Percentiles rank a stretch among this genome's conserved stretches.
Conservation (phyloP, 2,329 filamentous ascomycete species). For the Tolypocladium album region DNA sequence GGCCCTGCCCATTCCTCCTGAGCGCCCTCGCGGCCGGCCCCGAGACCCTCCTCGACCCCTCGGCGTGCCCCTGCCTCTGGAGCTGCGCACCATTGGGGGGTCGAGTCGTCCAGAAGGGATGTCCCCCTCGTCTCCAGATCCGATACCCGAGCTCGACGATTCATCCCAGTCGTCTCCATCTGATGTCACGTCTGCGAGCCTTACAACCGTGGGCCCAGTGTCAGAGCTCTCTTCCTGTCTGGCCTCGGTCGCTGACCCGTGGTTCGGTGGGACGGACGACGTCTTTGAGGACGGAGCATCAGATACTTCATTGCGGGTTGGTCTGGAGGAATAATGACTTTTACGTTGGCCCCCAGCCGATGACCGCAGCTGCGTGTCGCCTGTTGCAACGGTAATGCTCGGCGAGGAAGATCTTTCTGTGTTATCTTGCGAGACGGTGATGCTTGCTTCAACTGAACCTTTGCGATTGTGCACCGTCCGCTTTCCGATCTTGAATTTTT, state of each 20-base stretch:
- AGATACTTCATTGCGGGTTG: not conserved
- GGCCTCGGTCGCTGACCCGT: not conserved
- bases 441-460: not conserved
- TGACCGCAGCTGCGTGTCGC: not conserved
- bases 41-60: constrained; percentile 9
- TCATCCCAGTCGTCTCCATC: not conserved
- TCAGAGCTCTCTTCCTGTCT: not conserved
- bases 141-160: not conserved
- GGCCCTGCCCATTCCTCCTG: not conserved
- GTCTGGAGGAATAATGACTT: not conserved
- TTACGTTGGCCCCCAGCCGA: not conserved
- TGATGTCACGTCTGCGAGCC: constrained; percentile 5
- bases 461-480: constrained; percentile 13
- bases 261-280: not conserved
- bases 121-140: constrained; percentile 9
- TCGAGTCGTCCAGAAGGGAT: constrained; percentile 7
- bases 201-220: constrained; percentile 7
- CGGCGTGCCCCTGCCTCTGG: constrained; percentile 3
- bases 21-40: not conserved
- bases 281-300: not conserved
- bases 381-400: not conserved
- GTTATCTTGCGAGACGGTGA: not conserved
- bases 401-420: not conserved
- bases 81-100: not conserved
- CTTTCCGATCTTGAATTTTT: constrained; percentile 39